Base-by-base conservation (phyloP, 2,329 filamentous ascomycete species). In the Venturia carpophila region DNA sequence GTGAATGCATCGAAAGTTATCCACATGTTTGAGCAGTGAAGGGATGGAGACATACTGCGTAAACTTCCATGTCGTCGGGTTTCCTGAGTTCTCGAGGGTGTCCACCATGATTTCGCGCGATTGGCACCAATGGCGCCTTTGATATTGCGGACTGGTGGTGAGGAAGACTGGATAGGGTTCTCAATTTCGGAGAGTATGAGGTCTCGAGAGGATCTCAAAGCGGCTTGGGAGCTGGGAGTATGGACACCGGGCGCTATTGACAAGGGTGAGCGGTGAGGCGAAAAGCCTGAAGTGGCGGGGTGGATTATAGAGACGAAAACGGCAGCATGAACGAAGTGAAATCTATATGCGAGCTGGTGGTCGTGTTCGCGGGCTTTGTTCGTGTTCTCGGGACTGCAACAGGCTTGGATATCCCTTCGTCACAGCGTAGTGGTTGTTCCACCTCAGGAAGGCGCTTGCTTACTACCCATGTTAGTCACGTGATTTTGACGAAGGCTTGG, bases 41-140 rank as follows among this genome's bases (percentile, higher is more conserved):
- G 21, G 55, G 27, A n/a, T 63, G 45, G 55, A 49, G 64, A 52
- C 91, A 79, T 90, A 96, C 92, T 97, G 93, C 79, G 93, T 97
- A 82, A 97, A 97, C 84, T 97, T 97, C 93, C 93, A 97, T 80
- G 92, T 97, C 76, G 92, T 92, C 81, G 91, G 88, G 84, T 87
- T 91, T 80, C 89, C 84, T 34, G 52, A 58, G 17, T 34, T 37
- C 82, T 96, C 92, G 82, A 88, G 39, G 47, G 66, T 89, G 86
- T 97, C 92, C 83, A 94, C 92, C 92, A 97, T 97, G 82, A 88
- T 93, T 73, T 68, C 67, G 64, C 52, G 24, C 42, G 47, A 43
- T 30, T 39, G 17, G 62, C 62, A 63, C 66, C 66, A 66, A 68
- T 45, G 13, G 17, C 52, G 52, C 30, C 15, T 24, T 58, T 34